Evolutionary conservation across 2,329 filamentous ascomycete species (phyloP).

Genomic region (Fusarium tricinctum): DNA sequence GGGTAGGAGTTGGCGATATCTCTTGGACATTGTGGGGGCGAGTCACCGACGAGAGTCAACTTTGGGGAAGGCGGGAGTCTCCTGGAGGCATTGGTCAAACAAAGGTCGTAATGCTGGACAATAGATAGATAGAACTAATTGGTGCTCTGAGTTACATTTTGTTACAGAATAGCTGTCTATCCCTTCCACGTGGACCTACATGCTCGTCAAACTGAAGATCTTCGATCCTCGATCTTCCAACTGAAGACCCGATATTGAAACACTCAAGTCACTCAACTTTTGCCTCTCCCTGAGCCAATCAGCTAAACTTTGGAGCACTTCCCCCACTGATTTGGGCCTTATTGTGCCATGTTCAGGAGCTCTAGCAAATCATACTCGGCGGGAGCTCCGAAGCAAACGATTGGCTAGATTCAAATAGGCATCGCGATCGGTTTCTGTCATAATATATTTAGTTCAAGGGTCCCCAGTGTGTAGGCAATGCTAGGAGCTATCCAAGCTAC

Average conservation of each 20-base stretch:
- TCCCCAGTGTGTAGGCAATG: background rate
- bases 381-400: background rate
- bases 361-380: background rate
- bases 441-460: background rate
- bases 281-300: background rate
- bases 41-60: background rate
- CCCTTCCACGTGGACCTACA: background rate
- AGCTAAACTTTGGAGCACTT: background rate
- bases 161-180: background rate
- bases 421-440: background rate
- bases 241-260: background rate
- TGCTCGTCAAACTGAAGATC: background rate
- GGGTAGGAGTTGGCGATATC: conserved; percentile 31
- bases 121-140: background rate
- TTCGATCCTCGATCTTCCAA: background rate
- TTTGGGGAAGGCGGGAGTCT: background rate
- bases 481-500: background rate
- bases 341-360: background rate
- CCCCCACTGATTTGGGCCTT: conserved; percentile 4
- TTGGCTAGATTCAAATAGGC: conserved; percentile 15
- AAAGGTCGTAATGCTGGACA: background rate
- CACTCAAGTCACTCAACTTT: background rate
- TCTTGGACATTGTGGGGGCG: conserved; percentile 30
- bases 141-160: background rate
- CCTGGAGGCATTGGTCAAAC: background rate